Conservation (phyloP, 139 green algal genomes). For the Chlamydomonas incerta region DNA sequence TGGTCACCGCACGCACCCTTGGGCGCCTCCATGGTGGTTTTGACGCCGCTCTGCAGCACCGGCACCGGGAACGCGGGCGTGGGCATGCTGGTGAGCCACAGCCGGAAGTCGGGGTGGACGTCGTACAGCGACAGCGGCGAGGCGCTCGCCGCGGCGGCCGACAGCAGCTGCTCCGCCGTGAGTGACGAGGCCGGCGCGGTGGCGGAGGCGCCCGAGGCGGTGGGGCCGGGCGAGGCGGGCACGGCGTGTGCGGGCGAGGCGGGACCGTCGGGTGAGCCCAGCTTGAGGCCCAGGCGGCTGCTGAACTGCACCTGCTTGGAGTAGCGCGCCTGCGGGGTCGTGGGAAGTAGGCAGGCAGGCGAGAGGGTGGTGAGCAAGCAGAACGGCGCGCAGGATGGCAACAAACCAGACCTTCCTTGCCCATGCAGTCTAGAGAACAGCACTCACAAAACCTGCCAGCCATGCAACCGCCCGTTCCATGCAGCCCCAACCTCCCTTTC, state of each 20-base stretch:
- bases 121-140: constrained; percentile 28
- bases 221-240: no score
- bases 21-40: constrained; percentile 86
- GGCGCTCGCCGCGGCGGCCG: neutral
- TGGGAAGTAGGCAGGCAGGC: no score
- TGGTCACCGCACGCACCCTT: constrained; percentile 56
- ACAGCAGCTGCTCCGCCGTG: neutral
- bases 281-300: neutral
- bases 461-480: no score
- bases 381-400: neutral
- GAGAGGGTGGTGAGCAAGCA: neutral
- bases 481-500: no score
- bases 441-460: no score
- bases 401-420: no score
- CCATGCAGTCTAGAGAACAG: no score
- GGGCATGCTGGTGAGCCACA: constrained; percentile 89
- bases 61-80: constrained; percentile 74
- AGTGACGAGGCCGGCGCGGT: neutral
- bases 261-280: neutral
- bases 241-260: no score
- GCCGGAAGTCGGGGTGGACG: constrained; percentile 81
- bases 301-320: constrained; percentile 35
- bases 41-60: constrained; percentile 72
- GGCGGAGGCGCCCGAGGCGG: neutral
- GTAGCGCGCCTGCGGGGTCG: neutral